These are phyloP conservation scores for Podaxis sp. DNA, from an alignment of 768 basidiomycete genomes.

Conservation along the genomic window DNA sequence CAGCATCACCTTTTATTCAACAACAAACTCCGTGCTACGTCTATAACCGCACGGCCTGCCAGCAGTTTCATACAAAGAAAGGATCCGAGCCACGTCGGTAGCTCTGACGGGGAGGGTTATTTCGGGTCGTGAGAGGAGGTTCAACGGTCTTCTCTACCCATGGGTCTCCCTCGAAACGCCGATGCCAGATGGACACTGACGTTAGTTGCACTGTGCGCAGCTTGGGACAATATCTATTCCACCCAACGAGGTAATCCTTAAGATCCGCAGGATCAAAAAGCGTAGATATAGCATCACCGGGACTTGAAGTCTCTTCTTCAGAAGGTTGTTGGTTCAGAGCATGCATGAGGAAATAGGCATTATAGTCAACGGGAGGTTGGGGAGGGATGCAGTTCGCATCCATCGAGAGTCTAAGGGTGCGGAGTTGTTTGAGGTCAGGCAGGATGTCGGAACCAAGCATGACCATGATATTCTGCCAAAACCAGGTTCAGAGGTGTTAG, in stretches of 20 bases:
- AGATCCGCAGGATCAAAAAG: slow-evolving; percentile 16
- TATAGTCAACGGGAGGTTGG: slow-evolving; percentile 12
- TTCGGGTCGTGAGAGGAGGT: slow-evolving; percentile 1
- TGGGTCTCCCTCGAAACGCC: slow-evolving; percentile 28
- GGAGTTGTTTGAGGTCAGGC: slow-evolving; percentile 23
- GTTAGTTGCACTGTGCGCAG: slow-evolving; percentile 29
- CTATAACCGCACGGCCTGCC: background rate
- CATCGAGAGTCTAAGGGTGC: slow-evolving; percentile 24
- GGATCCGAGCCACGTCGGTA: slow-evolving; percentile 11
- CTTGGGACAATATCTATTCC: slow-evolving; percentile 31
- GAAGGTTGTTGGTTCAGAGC: slow-evolving; percentile 8
- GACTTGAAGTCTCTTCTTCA: slow-evolving; percentile 8
- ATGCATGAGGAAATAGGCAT: slow-evolving; percentile 13
- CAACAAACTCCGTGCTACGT: background rate
- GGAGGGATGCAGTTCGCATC: slow-evolving; percentile 17
- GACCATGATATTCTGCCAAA: slow-evolving; percentile 27
- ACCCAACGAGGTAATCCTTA: slow-evolving; percentile 31
- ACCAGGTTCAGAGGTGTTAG: background rate
- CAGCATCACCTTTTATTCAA: background rate
- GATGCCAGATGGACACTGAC: slow-evolving; percentile 22
- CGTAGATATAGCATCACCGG: slow-evolving; percentile 4
- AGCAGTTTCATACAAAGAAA: background rate
- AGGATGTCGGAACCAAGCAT: slow-evolving; percentile 30
- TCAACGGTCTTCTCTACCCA: slow-evolving; percentile 20
- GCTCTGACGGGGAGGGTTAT: slow-evolving; percentile 1